phyloP scores from a whole-genome alignment of 1,284 basidiomycete species.

The Cryptococcus maquisensis region DNA sequence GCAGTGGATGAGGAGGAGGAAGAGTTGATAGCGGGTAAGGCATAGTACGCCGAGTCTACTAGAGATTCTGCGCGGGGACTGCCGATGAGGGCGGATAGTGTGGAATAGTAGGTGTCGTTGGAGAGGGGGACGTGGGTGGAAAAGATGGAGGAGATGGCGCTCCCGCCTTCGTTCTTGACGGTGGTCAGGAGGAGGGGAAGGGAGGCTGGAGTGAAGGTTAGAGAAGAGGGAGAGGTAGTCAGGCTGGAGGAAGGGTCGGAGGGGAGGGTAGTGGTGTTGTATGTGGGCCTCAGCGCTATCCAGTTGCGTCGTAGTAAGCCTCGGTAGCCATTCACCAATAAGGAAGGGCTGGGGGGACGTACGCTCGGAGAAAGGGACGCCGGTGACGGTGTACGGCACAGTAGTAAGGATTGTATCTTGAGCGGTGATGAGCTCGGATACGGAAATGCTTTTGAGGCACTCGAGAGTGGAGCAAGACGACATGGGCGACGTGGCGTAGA shows the following conservation, averaged over 20 bases:
- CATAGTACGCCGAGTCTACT: conserved; percentile 56
- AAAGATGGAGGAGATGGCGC: conserved; percentile 55
- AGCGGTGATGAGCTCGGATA: conserved; percentile 56
- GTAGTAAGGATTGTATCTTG: conserved; percentile 52
- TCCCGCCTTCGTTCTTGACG: conserved; percentile 65
- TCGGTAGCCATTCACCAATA: too few relatives aligned
- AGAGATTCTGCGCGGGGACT: conserved; percentile 53
- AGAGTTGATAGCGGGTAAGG: conserved; percentile 39
- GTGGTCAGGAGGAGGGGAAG: conserved; percentile 62
- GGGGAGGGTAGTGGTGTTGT: conserved; percentile 25
- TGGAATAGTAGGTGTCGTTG: conserved; percentile 48
- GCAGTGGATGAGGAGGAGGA: not conserved
- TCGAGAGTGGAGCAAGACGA: conserved; percentile 20
- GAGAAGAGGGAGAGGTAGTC: conserved; percentile 59
- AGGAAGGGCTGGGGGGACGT: too few relatives aligned
- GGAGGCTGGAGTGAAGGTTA: conserved; percentile 58
- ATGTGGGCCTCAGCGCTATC: conserved; percentile 42
- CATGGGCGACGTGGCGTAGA: conserved; percentile 54
- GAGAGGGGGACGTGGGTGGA: conserved; percentile 50
- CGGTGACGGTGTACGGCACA: conserved; percentile 20
- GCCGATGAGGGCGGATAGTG: conserved; percentile 56
- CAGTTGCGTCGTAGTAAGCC: not conserved
- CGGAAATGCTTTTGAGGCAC: conserved; percentile 57
- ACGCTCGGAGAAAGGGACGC: conserved; percentile 30
- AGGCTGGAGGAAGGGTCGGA: conserved; percentile 59